phyloP scores from a whole-genome alignment of 2,329 filamentous ascomycete genomes.

The Colletotrichum truncatum region DNA sequence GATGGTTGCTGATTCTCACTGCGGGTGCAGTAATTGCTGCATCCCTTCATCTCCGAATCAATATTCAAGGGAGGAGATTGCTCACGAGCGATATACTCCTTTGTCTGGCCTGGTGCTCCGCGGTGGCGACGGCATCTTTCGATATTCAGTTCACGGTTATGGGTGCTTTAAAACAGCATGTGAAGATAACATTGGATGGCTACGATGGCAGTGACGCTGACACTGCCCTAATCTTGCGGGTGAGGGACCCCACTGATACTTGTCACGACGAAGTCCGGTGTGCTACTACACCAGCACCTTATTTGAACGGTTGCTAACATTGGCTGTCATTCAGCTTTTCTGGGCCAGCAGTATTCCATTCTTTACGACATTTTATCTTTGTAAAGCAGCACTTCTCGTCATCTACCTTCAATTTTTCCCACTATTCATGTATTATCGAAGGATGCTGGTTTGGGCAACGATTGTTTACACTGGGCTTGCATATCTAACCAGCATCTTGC shows the following conservation, averaged over 20 bases:
- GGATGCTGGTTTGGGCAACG: constrained; percentile 14
- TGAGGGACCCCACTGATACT: neutral
- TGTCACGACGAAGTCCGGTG: too few species aligned
- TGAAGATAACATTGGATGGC: constrained; percentile 20
- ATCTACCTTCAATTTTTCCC: constrained; percentile 24
- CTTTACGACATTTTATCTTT: constrained; percentile 23
- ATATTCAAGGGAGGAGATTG: constrained; percentile 15
- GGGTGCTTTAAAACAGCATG: constrained; percentile 20
- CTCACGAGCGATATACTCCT: constrained; percentile 20
- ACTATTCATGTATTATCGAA: constrained; percentile 19
- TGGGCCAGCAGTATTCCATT: constrained; percentile 28
- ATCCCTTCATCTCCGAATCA: constrained; percentile 23
- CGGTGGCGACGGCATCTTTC: constrained; percentile 18
- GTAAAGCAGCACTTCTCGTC: constrained; percentile 25
- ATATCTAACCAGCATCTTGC: constrained; percentile 17
- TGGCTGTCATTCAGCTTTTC: neutral
- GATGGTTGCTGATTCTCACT: constrained; percentile 23
- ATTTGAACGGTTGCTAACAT: neutral
- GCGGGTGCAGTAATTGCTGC: constrained; percentile 24
- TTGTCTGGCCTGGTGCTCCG: constrained; percentile 20
- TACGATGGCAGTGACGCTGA: constrained; percentile 13
- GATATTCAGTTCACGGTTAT: constrained; percentile 25
- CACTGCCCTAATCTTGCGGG: neutral
- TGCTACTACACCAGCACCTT: neutral
- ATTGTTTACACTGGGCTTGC: constrained; percentile 17